A percentile compares a stretch with the other conserved stretches of the same genome.
phyloP scores from a whole-genome alignment of 441 rosid genomes.

The Populus hybrid region DNA sequence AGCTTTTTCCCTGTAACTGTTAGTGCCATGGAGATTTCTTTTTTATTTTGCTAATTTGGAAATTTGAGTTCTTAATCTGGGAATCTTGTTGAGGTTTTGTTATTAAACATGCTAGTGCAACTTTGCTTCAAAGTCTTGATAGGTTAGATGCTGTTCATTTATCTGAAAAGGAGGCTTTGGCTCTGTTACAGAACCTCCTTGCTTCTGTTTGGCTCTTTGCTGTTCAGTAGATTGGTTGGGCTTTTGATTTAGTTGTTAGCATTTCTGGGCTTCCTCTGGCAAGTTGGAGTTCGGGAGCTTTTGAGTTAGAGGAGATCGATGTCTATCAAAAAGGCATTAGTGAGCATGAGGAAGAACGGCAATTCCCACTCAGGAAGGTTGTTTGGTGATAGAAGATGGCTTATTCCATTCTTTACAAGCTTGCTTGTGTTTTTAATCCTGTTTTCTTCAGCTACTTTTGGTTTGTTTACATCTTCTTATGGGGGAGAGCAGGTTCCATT shows the following conservation, averaged over 20 bases:
- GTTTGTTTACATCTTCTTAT: slow-evolving; percentile 39
- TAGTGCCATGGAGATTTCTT: neutral
- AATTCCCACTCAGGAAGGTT: slow-evolving; percentile 62
- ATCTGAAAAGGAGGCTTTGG: slow-evolving; percentile 28
- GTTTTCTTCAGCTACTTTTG: slow-evolving; percentile 43
- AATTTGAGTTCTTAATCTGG: slow-evolving; percentile 10
- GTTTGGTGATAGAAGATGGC: slow-evolving; percentile 81
- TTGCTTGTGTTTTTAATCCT: slow-evolving; percentile 66
- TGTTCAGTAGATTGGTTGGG: neutral
- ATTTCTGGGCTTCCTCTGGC: slow-evolving; percentile 17
- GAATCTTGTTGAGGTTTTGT: neutral
- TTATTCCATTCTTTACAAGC: slow-evolving; percentile 76
- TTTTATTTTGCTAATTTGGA: neutral
- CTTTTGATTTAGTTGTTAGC: slow-evolving; percentile 16
- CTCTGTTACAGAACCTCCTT: too few relatives aligned
- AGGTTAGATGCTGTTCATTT: slow-evolving; percentile 30
- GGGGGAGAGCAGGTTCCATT: slow-evolving; percentile 50
- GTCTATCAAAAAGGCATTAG: slow-evolving; percentile 44
- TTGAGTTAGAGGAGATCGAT: slow-evolving; percentile 36
- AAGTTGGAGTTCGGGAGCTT: neutral
- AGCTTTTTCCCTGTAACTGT: slow-evolving; percentile 15
- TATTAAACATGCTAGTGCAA: slow-evolving; percentile 4
- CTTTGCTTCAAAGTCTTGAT: slow-evolving; percentile 32
- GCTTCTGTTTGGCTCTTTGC: slow-evolving; percentile 29
- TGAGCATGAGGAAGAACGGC: slow-evolving; percentile 51